phyloP scores from a whole-genome alignment of 345 rosid genomes.

The Capsella bursapastoris region DNA sequence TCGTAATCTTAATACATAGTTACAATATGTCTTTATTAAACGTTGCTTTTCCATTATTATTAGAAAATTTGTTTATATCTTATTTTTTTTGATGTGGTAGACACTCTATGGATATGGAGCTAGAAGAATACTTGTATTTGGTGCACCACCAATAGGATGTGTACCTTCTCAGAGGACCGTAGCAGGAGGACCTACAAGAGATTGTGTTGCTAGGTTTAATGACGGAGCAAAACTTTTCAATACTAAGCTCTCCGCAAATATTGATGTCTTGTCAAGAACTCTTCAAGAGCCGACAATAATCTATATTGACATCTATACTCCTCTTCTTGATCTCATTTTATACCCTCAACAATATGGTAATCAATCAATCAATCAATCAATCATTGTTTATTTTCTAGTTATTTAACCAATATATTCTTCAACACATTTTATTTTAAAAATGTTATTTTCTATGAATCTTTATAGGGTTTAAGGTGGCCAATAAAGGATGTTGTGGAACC shows the following conservation, averaged over 20 bases:
- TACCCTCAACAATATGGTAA: slow-evolving; percentile 61
- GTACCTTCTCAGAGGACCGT: slow-evolving; percentile 47
- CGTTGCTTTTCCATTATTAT: background rate
- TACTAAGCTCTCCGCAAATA: slow-evolving; percentile 32
- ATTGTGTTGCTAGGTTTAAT: slow-evolving; percentile 33
- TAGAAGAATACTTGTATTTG: slow-evolving; percentile 42
- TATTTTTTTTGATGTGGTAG: slow-evolving; percentile 11
- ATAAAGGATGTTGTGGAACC: slow-evolving; percentile 77
- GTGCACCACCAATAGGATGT: slow-evolving; percentile 50
- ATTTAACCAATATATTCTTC: background rate
- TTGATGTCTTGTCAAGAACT: slow-evolving; percentile 32
- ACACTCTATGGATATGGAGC: slow-evolving; percentile 44
- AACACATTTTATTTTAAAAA: background rate
- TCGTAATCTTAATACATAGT: background rate
- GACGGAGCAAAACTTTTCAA: slow-evolving; percentile 41
- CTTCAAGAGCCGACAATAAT: slow-evolving; percentile 41
- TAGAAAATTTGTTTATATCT: no score
- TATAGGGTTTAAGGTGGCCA: slow-evolving; percentile 60
- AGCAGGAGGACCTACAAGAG: slow-evolving; percentile 44
- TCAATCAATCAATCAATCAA: slow-evolving; percentile 31
- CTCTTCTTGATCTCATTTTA: slow-evolving; percentile 52
- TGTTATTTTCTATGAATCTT: background rate
- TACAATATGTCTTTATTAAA: background rate
- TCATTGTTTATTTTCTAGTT: background rate
- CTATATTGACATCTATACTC: slow-evolving; percentile 50